Evolutionary conservation across 208 protist genomes (phyloP).

Genomic region (Leptomonas seymouri): DNA sequence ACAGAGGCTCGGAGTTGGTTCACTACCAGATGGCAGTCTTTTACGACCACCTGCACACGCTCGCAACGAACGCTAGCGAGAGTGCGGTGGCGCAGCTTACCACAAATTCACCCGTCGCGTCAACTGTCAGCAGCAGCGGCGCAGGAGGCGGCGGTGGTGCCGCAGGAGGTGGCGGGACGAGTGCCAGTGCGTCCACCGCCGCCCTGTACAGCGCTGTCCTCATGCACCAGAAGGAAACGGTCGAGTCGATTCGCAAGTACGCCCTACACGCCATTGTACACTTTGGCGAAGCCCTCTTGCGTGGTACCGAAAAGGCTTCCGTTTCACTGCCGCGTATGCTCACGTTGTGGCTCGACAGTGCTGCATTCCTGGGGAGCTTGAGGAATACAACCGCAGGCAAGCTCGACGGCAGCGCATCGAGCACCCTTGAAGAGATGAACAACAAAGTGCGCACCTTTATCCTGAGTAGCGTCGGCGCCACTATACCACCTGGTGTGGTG

Average conservation of each 20-base stretch:
- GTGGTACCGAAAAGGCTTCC: conserved; percentile 86
- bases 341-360: conserved; percentile 94
- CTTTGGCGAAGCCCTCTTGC: conserved; percentile 86
- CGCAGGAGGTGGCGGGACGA: background rate
- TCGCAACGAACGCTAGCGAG: conserved; percentile 24
- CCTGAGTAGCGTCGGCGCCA: conserved; percentile 15
- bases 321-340: conserved; percentile 95
- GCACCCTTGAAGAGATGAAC: conserved; percentile 37
- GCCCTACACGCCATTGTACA: conserved; percentile 44
- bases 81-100: conserved; percentile 26
- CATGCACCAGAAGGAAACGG: conserved; percentile 33
- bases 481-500: conserved; percentile 57
- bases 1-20: conserved; percentile 81
- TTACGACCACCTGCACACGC: conserved; percentile 87
- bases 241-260: conserved; percentile 34
- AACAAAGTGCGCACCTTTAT: conserved; percentile 29
- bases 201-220: conserved; percentile 24
- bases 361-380: conserved; percentile 35
- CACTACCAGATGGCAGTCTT: conserved; percentile 94
- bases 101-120: background rate
- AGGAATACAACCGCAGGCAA: conserved; percentile 25
- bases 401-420: conserved; percentile 11
- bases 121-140: background rate
- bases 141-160: background rate
- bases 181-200: conserved; percentile 6